Conservation (phyloP, 345 rosid species). For the Populus davidiana region DNA sequence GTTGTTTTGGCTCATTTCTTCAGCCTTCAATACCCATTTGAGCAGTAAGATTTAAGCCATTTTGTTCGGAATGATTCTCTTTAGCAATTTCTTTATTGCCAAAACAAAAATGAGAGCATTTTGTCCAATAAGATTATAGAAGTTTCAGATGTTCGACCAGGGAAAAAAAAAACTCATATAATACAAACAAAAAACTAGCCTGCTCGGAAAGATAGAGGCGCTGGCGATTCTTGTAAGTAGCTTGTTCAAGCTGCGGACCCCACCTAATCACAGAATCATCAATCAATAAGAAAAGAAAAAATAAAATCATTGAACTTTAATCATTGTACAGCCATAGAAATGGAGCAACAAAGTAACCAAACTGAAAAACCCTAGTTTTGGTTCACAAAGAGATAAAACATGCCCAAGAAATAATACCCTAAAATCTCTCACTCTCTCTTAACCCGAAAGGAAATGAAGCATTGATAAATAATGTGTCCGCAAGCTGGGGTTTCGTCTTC, state of each 20-base stretch:
- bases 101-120: background rate
- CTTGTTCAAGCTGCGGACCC: slow-evolving; percentile 72
- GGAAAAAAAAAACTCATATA: background rate
- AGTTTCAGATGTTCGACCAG: background rate
- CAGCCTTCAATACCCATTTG: background rate
- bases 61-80: background rate
- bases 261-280: slow-evolving; percentile 35
- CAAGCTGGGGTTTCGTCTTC: too few relatives aligned
- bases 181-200: slow-evolving; percentile 26
- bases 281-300: background rate
- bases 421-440: too few relatives aligned
- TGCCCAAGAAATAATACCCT: too few relatives aligned
- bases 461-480: too few relatives aligned
- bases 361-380: background rate
- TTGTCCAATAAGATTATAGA: background rate
- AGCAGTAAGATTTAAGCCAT: background rate
- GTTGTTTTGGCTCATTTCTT: background rate
- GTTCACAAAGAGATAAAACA: background rate
- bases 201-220: slow-evolving; percentile 69
- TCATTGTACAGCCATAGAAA: background rate
- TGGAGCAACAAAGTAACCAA: background rate
- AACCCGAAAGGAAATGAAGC: too few relatives aligned
- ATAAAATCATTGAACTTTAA: background rate
- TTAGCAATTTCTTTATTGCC: background rate
- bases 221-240: slow-evolving; percentile 65